Conservation (phyloP, 1,139 yeast genomes). For the Diutina ranongensis region DNA sequence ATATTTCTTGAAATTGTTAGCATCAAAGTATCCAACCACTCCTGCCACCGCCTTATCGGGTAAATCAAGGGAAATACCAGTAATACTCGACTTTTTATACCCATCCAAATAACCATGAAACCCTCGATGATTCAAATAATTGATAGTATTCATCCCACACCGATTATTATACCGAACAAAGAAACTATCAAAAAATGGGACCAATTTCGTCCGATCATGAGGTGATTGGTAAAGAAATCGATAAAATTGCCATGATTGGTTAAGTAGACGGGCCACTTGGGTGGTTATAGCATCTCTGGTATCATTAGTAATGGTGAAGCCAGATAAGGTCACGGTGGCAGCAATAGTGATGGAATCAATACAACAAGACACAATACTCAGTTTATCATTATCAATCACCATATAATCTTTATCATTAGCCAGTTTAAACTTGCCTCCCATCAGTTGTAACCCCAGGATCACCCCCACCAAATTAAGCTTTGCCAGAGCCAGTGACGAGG, state of each 20-base stretch:
- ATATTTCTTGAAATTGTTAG: neutral
- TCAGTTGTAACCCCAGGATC: neutral
- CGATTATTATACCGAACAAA: slow-evolving; percentile 5
- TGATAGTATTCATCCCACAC: neutral
- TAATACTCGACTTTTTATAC: neutral
- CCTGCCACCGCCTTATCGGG: neutral
- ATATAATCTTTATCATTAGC: neutral
- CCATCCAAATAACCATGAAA: neutral
- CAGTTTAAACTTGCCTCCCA: neutral
- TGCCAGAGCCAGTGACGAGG: neutral
- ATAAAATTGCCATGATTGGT: neutral
- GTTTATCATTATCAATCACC: neutral
- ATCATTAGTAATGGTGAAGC: neutral
- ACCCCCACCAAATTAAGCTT: slow-evolving; percentile 4
- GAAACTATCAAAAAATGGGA: slow-evolving; percentile 3
- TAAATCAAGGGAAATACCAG: neutral
- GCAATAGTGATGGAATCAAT: neutral
- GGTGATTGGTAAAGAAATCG: neutral
- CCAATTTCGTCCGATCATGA: slow-evolving; percentile 2
- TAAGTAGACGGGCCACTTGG: neutral
- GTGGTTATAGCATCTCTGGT: neutral
- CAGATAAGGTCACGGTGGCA: neutral
- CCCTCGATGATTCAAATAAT: slow-evolving; percentile 1
- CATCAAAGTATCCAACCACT: neutral
- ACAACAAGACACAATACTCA: neutral